These are phyloP conservation scores for Kondoa malvinella DNA, from an alignment of 768 basidiomycete species.

Conservation along the genomic window DNA sequence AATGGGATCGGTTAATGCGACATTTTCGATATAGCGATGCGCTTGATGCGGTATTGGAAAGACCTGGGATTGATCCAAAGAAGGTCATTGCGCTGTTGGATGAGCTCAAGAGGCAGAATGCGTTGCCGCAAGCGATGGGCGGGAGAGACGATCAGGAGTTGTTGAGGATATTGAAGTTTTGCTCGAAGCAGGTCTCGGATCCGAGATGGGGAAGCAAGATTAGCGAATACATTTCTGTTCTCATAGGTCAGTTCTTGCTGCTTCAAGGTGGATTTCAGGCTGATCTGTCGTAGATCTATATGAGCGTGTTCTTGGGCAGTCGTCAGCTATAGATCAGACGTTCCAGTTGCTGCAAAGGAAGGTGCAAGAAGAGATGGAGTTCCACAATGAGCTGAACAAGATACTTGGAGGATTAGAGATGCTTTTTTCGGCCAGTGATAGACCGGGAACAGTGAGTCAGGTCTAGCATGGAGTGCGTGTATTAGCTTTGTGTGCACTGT, in stretches of 20 bases:
- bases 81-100: constrained; percentile 51
- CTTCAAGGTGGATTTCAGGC: background rate
- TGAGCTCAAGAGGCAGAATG: constrained; percentile 83
- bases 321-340: constrained; percentile 72
- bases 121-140: constrained; percentile 62
- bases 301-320: constrained; percentile 74
- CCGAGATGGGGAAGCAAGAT: constrained; percentile 84
- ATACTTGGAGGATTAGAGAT: constrained; percentile 78
- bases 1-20: constrained; percentile 80
- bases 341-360: constrained; percentile 67
- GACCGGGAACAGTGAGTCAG: background rate
- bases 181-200: constrained; percentile 69
- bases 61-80: constrained; percentile 36
- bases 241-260: constrained; percentile 50
- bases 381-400: constrained; percentile 70
- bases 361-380: constrained; percentile 64
- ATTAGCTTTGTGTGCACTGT: background rate
- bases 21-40: constrained; percentile 87
- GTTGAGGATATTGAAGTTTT: constrained; percentile 71
- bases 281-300: constrained; percentile 57
- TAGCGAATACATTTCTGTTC: constrained; percentile 56
- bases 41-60: constrained; percentile 72
- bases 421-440: constrained; percentile 37
- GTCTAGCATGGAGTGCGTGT: background rate
- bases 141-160: constrained; percentile 86